These are phyloP conservation scores for Cercospora berteroae DNA, from an alignment of 2,329 filamentous ascomycete genomes.

Conservation along the genomic window DNA sequence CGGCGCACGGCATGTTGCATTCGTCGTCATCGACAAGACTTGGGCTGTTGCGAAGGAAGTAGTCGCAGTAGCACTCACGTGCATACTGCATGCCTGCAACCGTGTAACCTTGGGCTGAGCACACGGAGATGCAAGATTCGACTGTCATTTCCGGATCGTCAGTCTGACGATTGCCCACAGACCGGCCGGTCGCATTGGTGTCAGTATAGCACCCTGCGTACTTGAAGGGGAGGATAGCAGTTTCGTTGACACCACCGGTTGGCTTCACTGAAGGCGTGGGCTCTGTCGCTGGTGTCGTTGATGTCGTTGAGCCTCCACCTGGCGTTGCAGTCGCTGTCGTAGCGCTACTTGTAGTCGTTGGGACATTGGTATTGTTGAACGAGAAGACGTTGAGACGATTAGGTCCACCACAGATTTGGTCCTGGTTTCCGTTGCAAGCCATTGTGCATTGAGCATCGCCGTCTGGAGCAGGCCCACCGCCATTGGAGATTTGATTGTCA, in stretches of 20 bases:
- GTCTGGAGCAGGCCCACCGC: slow-evolving; percentile 28
- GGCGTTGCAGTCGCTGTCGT: slow-evolving; percentile 1
- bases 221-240: slow-evolving; percentile 25
- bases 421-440: slow-evolving; percentile 31
- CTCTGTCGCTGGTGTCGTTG: slow-evolving; percentile 20
- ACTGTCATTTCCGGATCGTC: slow-evolving; percentile 24
- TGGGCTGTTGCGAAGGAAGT: slow-evolving; percentile 31
- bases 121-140: slow-evolving; percentile 33
- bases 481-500: slow-evolving; percentile 31
- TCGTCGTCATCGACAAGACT: slow-evolving; percentile 23
- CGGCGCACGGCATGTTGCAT: slow-evolving; percentile 35
- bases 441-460: slow-evolving; percentile 32
- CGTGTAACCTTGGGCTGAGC: slow-evolving; percentile 33
- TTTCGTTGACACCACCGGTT: slow-evolving; percentile 30
- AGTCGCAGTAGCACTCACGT: slow-evolving; percentile 38
- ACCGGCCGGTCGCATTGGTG: slow-evolving; percentile 24
- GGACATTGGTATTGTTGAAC: slow-evolving; percentile 24
- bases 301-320: not conserved
- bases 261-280: slow-evolving; percentile 23
- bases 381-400: slow-evolving; percentile 33
- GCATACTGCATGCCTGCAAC: slow-evolving; percentile 38
- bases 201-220: slow-evolving; percentile 33
- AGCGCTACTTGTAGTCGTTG: slow-evolving; percentile 6
- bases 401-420: slow-evolving; percentile 33
- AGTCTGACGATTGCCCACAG: slow-evolving; percentile 18